Percentiles rank a stretch among this genome's conserved stretches.
phyloP scores from a whole-genome alignment of 2,329 filamentous ascomycete species.

The Aspergillus sergii region DNA sequence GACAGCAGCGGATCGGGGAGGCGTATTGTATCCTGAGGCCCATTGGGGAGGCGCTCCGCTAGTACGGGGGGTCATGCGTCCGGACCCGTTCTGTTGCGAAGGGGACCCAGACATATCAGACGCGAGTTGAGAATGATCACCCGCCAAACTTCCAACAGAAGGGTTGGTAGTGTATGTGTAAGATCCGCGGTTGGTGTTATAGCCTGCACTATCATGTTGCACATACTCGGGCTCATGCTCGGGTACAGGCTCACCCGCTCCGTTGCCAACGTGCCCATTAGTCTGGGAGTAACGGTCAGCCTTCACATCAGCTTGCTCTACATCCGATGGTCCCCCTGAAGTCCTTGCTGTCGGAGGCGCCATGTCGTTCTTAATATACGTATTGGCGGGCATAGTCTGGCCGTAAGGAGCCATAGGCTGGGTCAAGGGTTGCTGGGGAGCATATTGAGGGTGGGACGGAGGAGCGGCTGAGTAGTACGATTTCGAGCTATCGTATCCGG shows the following conservation, averaged over 20 bases:
- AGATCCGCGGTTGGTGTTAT: conserved; percentile 70
- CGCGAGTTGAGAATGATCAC: conserved; percentile 75
- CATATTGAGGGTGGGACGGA: conserved; percentile 68
- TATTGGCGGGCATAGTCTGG: conserved; percentile 50
- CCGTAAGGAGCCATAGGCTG: conserved; percentile 70
- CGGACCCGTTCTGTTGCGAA: conserved; percentile 75
- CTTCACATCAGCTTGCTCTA: conserved; percentile 69
- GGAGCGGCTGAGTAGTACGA: conserved; percentile 76
- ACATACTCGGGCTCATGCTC: conserved; percentile 79
- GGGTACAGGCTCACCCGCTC: conserved; percentile 66
- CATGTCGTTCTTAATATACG: conserved; percentile 86
- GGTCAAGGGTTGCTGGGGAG: conserved; percentile 60
- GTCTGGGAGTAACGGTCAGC: conserved; percentile 65
- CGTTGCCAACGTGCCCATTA: conserved; percentile 58
- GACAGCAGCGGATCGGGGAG: conserved; percentile 69
- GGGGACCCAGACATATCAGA: conserved; percentile 83
- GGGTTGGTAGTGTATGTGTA: conserved; percentile 76
- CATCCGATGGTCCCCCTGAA: conserved; percentile 59
- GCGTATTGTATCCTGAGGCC: conserved; percentile 73
- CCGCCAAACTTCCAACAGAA: conserved; percentile 66
- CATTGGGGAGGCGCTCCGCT: conserved; percentile 76
- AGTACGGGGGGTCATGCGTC: conserved; percentile 82
- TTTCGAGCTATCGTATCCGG: conserved; percentile 77
- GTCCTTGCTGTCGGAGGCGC: conserved; percentile 72
- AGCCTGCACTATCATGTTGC: conserved; percentile 72